phyloP scores from a whole-genome alignment of 1,284 basidiomycete species.

The Ganoderma lingzhi region DNA sequence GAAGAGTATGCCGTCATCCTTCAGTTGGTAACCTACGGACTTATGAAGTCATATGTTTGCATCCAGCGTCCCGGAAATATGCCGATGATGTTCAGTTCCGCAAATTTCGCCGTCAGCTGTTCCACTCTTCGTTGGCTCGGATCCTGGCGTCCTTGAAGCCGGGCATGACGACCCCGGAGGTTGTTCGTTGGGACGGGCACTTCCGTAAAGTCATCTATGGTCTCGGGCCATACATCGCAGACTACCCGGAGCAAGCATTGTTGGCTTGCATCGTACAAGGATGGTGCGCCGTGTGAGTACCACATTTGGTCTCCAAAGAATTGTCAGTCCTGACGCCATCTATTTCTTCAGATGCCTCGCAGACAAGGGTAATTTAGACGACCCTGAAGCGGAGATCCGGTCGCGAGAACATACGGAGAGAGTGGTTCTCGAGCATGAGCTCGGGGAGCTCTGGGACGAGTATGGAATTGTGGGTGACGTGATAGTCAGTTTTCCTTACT shows the following conservation, averaged over 20 bases:
- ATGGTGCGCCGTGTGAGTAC: constrained; percentile 40
- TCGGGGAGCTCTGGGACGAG: constrained; percentile 28
- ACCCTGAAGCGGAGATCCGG: not conserved
- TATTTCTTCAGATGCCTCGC: not conserved
- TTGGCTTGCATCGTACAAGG: constrained; percentile 37
- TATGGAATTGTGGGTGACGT: constrained; percentile 36
- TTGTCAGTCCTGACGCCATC: not conserved
- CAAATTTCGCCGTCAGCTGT: constrained; percentile 29
- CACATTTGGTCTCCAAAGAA: too few species aligned
- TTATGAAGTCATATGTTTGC: not conserved
- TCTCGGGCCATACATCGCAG: constrained; percentile 41
- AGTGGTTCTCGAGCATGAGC: constrained; percentile 13
- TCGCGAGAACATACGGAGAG: constrained; percentile 21
- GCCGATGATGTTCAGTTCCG: constrained; percentile 14
- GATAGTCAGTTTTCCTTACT: constrained; percentile 24
- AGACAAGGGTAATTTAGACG: constrained; percentile 24
- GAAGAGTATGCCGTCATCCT: constrained; percentile 26
- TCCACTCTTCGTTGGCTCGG: constrained; percentile 27
- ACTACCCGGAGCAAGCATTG: constrained; percentile 42
- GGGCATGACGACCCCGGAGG: constrained; percentile 33
- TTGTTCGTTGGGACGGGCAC: constrained; percentile 37
- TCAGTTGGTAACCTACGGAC: not conserved
- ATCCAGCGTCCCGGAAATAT: constrained; percentile 10
- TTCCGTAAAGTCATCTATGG: constrained; percentile 35
- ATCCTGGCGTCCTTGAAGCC: constrained; percentile 29